Evolutionary conservation across 805 yeast species (phyloP).

Genomic region (Nakazawaea pomicola): DNA sequence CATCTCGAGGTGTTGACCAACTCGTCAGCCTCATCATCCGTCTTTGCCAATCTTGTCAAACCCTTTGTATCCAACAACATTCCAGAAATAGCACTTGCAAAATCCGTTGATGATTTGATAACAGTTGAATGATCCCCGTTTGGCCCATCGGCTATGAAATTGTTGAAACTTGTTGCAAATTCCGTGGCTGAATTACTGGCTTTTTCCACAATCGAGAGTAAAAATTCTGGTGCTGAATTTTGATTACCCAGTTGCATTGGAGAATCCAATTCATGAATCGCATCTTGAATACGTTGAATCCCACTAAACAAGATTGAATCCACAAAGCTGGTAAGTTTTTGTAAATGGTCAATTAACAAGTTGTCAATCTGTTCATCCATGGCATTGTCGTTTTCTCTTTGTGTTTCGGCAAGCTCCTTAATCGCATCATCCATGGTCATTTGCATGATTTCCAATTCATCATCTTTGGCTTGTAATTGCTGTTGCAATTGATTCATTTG

Average conservation of each 20-base stretch:
- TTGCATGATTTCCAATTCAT: conserved; percentile 72
- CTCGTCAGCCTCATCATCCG: conserved; percentile 47
- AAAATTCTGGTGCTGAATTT: conserved; percentile 65
- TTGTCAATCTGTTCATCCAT: conserved; percentile 56
- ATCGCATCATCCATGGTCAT: conserved; percentile 75
- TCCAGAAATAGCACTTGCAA: conserved; percentile 58
- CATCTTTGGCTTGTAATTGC: conserved; percentile 59
- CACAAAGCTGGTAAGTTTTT: conserved; percentile 45
- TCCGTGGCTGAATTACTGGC: conserved; percentile 69
- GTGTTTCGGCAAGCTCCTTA: conserved; percentile 47
- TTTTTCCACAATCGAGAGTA: conserved; percentile 65
- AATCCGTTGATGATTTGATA: conserved; percentile 57
- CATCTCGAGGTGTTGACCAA: conserved; percentile 44
- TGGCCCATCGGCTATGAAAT: conserved; percentile 72
- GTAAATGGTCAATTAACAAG: conserved; percentile 41
- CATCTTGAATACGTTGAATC: conserved; percentile 67
- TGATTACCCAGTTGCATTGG: conserved; percentile 82
- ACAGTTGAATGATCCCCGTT: conserved; percentile 57
- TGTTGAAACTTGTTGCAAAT: conserved; percentile 73
- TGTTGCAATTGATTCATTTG: conserved; percentile 32
- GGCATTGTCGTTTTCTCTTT: conserved; percentile 44
- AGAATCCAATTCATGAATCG: conserved; percentile 63
- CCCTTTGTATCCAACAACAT: conserved; percentile 69
- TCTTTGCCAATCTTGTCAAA: conserved; percentile 46
- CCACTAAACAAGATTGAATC: conserved; percentile 72